Percentiles rank a stretch among this genome's conserved stretches.
phyloP scores from a whole-genome alignment of 2,329 filamentous ascomycete species.

The Colletotrichum sp. region DNA sequence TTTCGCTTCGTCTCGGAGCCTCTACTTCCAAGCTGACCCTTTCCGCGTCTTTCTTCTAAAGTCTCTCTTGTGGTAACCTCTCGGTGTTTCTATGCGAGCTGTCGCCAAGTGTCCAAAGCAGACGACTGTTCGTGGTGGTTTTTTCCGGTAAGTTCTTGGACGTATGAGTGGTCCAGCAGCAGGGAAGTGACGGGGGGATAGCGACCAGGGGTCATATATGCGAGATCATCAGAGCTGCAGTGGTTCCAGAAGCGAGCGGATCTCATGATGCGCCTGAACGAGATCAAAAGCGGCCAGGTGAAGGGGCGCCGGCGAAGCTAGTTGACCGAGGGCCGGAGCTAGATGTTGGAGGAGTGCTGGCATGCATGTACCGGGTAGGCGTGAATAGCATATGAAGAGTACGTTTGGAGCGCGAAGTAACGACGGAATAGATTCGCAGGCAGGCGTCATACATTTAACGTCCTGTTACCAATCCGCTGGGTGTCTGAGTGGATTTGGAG shows the following conservation, averaged over 20 bases:
- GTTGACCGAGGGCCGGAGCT: conserved; percentile 20
- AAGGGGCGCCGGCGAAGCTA: conserved; percentile 17
- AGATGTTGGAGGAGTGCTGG: conserved; percentile 12
- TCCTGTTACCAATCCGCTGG: conserved; percentile 20
- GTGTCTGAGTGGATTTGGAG: conserved; percentile 11
- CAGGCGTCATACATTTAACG: conserved; percentile 24
- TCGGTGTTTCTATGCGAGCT: neutral
- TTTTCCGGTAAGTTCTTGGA: neutral
- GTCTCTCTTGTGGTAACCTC: neutral
- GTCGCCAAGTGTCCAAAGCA: neutral
- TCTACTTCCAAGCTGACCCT: neutral
- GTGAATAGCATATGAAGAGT: neutral
- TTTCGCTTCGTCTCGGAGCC: neutral
- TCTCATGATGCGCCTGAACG: conserved; percentile 22
- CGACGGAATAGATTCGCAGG: conserved; percentile 4
- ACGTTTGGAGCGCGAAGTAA: neutral
- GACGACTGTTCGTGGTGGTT: neutral
- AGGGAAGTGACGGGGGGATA: neutral
- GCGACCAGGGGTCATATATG: conserved; percentile 21
- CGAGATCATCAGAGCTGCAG: conserved; percentile 20
- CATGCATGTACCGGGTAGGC: conserved; percentile 6
- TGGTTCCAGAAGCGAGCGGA: conserved; percentile 17
- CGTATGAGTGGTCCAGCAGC: neutral
- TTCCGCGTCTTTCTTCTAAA: neutral
- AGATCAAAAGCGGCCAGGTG: conserved; percentile 20